Conservation (phyloP, 2,329 filamentous ascomycete species). For the Cercospora janseana region DNA sequence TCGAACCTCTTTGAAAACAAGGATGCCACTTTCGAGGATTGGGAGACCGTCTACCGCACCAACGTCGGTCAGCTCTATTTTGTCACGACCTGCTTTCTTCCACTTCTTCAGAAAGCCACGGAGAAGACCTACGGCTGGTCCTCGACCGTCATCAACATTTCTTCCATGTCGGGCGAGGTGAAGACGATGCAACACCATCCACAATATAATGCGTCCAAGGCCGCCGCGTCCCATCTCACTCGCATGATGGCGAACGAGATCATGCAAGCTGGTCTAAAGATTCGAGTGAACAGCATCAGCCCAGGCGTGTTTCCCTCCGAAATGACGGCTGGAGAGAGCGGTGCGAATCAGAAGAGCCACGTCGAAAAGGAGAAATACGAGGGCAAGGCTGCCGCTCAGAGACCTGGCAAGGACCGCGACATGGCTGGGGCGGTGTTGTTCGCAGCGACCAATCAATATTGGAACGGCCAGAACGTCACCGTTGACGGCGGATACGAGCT, state of each 20-base stretch:
- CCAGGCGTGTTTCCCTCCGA: slow-evolving; percentile 56
- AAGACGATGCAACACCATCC: slow-evolving; percentile 50
- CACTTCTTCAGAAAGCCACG: slow-evolving; percentile 46
- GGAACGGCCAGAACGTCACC: slow-evolving; percentile 51
- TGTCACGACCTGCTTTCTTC: slow-evolving; percentile 49
- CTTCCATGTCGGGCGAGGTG: slow-evolving; percentile 47
- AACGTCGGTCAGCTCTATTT: slow-evolving; percentile 51
- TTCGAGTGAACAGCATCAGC: slow-evolving; percentile 58
- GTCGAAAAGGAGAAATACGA: slow-evolving; percentile 55
- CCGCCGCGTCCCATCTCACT: slow-evolving; percentile 55
- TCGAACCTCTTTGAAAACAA: slow-evolving; percentile 48
- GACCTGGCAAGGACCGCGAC: slow-evolving; percentile 58
- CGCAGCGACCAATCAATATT: slow-evolving; percentile 50
- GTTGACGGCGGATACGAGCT: slow-evolving; percentile 57
- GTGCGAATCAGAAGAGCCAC: slow-evolving; percentile 54
- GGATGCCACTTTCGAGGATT: slow-evolving; percentile 44
- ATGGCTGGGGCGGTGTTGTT: slow-evolving; percentile 59
- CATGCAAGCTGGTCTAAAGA: slow-evolving; percentile 52
- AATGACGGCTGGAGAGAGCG: slow-evolving; percentile 55
- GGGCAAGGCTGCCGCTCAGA: slow-evolving; percentile 49
- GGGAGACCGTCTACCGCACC: slow-evolving; percentile 47
- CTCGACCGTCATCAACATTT: slow-evolving; percentile 49
- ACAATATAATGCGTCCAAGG: slow-evolving; percentile 47
- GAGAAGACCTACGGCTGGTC: slow-evolving; percentile 45
- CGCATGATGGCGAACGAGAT: slow-evolving; percentile 56